Evolutionary conservation across 2,329 filamentous ascomycete species (phyloP).

Genomic region (Cadophora luteo-olivacea): DNA sequence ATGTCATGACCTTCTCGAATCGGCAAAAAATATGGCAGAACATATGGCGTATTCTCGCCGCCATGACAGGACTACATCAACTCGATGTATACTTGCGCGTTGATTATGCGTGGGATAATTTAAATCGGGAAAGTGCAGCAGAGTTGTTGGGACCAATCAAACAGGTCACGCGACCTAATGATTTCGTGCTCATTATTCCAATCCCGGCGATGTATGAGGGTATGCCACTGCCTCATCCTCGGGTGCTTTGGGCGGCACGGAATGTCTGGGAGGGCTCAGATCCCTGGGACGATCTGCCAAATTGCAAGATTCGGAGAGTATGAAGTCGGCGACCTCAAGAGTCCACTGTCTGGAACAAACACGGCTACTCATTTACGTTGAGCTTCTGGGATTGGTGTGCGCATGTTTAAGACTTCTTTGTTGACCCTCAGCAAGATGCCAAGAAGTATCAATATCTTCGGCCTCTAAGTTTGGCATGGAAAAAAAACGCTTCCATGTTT

Average conservation of each 20-base stretch:
- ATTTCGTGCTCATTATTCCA: slow-evolving; percentile 11
- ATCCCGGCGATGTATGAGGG: slow-evolving; percentile 19
- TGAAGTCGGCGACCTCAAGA: background rate
- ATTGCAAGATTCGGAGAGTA: slow-evolving; percentile 19
- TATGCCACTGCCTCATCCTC: background rate
- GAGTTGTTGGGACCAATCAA: slow-evolving; percentile 13
- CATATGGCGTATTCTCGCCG: background rate
- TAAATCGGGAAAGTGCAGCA: background rate
- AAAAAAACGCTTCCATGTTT: too few relatives aligned
- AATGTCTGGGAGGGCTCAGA: slow-evolving; percentile 20
- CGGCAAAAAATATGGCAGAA: background rate
- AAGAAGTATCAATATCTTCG: too few relatives aligned
- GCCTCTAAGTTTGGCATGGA: too few relatives aligned
- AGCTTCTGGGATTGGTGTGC: too few relatives aligned
- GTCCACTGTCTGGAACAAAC: too few relatives aligned
- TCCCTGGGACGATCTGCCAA: slow-evolving; percentile 23
- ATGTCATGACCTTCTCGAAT: background rate
- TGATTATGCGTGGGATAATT: background rate
- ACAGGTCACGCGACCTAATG: slow-evolving; percentile 15
- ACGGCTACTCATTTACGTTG: too few relatives aligned
- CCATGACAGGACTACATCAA: background rate
- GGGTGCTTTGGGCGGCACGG: background rate
- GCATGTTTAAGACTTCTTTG: too few relatives aligned
- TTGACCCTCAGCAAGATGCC: too few relatives aligned
- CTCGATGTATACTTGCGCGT: background rate